Evolutionary conservation across 192 early-diverging fungal genomes (phyloP), one percentile per base, ranked within the genome.

Genomic region (Backusella macrospora): DNA sequence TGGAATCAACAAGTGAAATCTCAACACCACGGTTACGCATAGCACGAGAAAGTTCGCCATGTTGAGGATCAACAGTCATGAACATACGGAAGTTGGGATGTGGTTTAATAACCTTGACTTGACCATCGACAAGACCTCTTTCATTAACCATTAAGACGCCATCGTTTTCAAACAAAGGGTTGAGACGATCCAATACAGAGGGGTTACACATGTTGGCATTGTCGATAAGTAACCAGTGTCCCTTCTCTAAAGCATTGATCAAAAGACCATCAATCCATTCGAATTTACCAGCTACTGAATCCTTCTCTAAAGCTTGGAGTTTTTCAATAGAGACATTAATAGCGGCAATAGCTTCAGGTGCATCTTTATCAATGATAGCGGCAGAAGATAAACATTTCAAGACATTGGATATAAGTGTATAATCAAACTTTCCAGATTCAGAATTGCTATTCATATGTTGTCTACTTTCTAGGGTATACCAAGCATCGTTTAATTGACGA

Each of bases 11-110:
- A 1, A 96, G 78, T 23, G 86, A 83, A 26, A 99, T 89, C 81
- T 99, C 98, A n/a, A 98, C 90, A 62, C 96, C 95, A 70, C 98
- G 92, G 77, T 99, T 99, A 62, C 98, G 83, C 98, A 99, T 99
- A 4, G 98, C 96, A 9, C 97, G 87, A 9, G 95, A 96, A 37
- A 99, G 84, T 81, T 99, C 96, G 42, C 98, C 98, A 74, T 92
- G 86, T 48, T 86, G 84, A 14, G 97, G 96, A 78, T 99, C 94
- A 40, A 97, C 90, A 0, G 95, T 94, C 94, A 99, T 94, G 76
- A 99, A 95, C 64, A 99, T 92, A 37, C 98, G 86, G 85, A 99
- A 99, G 73, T 95, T 90, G 18, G 86, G 86, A 71, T 97, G 96
- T 10, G 96, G 95, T 18, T 82, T 77, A 48, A 98, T 88, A 7